Evolutionary conservation across 129 eudicot genomes (phyloP), one percentile per base, ranked within the genome.

Genomic region (Glebionis coronaria): DNA sequence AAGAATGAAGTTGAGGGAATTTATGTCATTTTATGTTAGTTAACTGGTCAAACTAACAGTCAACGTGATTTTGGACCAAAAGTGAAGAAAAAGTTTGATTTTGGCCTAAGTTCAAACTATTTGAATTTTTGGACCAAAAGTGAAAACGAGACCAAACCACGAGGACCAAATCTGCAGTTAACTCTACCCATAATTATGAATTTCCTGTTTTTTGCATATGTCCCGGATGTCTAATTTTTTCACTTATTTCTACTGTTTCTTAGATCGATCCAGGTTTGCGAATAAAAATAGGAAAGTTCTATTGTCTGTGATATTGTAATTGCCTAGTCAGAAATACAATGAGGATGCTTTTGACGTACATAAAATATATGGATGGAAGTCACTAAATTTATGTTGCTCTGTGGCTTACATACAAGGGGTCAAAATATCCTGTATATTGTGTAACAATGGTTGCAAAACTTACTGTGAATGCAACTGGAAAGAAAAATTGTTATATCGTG

Each of bases 361-460:
- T 19, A 25, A 60, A 47, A 35, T 9, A 35, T 35, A 6, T 35
- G 42, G 42, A 35, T 35, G 42, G 42, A 5, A 35, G 42, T 35
- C 42, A 35, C 42, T 35, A 35, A 35, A 35, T 35, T 35, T 35
- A 35, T 59, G 11, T 44, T 16, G 14, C 18, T 40, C 28, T 58
- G 57, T 42, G 56, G 63, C 52, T 13, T 18, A 38, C 65, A n/a
- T 69, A n/a, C 1, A 5, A 1, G 23, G 44, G 53, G 52, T 56
- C 25, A 0, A 56, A 14, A 69, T 7, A 44, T 58, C 29, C 44
- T 4, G 58, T 46, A 44, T 61, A 12, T 47, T 28, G 23, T 49
- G 35, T 47, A 70, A 18, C 61, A n/a, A 16, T 9, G n/a, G 60
- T 49, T 72, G 66, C 61, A 13, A 60, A 61, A 35, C 68, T 50